Base-by-base conservation (phyloP, 2,329 filamentous ascomycete species). In the Trichoderma lentiforme region DNA sequence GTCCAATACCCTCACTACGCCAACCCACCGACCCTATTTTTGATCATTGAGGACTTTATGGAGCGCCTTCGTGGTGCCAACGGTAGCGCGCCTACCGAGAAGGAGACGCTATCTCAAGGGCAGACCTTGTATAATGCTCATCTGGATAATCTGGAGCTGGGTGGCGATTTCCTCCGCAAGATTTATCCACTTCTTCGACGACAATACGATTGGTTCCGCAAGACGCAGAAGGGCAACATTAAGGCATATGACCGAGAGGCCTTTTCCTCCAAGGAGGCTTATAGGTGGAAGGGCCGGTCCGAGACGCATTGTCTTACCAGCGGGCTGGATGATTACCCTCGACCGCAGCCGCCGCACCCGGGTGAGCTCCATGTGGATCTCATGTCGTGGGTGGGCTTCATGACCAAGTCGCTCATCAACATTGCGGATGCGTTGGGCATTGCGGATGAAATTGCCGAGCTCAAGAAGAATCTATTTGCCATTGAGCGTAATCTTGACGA, bases 1-100 rank as follows among this genome's bases (percentile, higher is more conserved):
- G 89, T 94, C 15, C 96, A 98, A 79, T 98, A 98, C 79, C 95
- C 96, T 28, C 95, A 98, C 81, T 98, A 98, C 78, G 96, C 96
- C 66, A 99, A 99, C 81, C 96, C 96, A 0, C 96, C 96, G 0
- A 98, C 96, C 0, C 87, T 98, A 1, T 98, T 97, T 83, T 90
- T 98, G 79, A 91, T 96, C 73, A 86, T 99, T 18, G 93, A 97
- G 75, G 88, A 87, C 11, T 94, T 98, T 78, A 89, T 97, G 78
- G 91, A 94, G 79, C 95, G 93, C 79, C 86, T 97, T 43, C 87
- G 90, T 71, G 83, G 83, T 73, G 79, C 82, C 53, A 89, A 89
- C 71, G 87, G 85, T 24, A 87, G 81, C 67, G 77, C 82, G 30
- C 77, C 80, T 1, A 77, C 78, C 1, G 77, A 83, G n/a, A 84